Evolutionary conservation across 345 rosid genomes (phyloP).

Genomic region (Melaleuca alternifolia): DNA sequence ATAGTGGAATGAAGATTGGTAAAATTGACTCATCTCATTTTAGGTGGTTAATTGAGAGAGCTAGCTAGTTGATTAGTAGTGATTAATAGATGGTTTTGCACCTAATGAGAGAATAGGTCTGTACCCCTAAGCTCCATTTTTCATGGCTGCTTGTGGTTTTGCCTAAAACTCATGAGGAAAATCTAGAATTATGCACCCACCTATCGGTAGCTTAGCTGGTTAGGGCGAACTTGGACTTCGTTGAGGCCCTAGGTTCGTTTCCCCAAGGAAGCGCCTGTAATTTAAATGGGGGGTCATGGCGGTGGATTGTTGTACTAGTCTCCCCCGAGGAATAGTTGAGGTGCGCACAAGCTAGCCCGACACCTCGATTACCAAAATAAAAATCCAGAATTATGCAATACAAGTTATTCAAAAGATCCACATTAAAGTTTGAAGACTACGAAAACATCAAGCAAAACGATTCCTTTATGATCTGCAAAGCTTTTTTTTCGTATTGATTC

Average conservation of each 20-base stretch:
- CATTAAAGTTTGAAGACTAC: neutral
- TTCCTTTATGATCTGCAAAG: neutral
- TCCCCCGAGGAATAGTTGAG: too few species aligned
- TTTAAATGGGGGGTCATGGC: too few species aligned
- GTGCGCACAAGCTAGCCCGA: too few species aligned
- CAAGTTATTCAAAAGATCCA: neutral
- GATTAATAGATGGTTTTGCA: neutral
- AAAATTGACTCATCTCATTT: neutral
- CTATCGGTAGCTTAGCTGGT: too few species aligned
- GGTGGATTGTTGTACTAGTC: too few species aligned
- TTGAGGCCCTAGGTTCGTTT: too few species aligned
- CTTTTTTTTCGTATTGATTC: neutral
- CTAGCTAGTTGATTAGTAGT: neutral
- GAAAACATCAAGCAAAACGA: neutral
- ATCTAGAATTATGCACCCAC: neutral
- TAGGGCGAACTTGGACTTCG: too few species aligned
- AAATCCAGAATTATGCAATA: neutral
- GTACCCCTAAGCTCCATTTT: neutral
- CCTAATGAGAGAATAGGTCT: neutral
- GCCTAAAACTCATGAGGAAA: neutral
- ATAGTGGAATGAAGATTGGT: neutral
- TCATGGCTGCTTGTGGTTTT: neutral
- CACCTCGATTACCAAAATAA: too few species aligned
- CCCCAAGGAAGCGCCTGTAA: too few species aligned
- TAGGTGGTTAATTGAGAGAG: neutral